Evolutionary conservation across 768 basidiomycete genomes (phyloP).

Genomic region (Tricholoma matsutake): DNA sequence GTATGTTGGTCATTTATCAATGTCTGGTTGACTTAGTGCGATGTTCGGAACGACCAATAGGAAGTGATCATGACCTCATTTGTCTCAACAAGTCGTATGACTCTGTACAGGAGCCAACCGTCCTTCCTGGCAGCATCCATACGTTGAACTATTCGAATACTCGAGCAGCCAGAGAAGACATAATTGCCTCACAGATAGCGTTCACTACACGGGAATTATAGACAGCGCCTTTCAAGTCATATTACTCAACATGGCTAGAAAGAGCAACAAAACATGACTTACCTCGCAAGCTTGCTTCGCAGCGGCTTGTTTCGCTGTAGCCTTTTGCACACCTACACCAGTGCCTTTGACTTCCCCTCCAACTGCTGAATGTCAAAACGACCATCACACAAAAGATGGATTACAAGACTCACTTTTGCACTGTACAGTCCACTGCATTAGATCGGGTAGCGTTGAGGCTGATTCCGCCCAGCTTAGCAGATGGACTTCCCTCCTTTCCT

Average conservation of each 20-base stretch:
- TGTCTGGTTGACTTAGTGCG: too few species aligned
- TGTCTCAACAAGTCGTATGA: not conserved
- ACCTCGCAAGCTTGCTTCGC: slow-evolving; percentile 22
- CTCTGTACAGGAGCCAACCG: not conserved
- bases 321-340: slow-evolving; percentile 16
- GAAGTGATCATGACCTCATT: too few species aligned
- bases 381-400: not conserved
- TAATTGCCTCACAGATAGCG: too few species aligned
- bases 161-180: too few species aligned
- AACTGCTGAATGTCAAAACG: slow-evolving; percentile 6
- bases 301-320: slow-evolving; percentile 16
- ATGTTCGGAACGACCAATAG: too few species aligned
- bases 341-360: slow-evolving; percentile 17
- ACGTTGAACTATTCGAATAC: not conserved
- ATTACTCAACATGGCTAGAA: not conserved
- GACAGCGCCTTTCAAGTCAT: slow-evolving; percentile 6
- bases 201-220: not conserved
- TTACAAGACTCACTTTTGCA: slow-evolving; percentile 15
- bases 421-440: slow-evolving; percentile 16
- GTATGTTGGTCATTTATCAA: too few species aligned
- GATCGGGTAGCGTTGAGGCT: slow-evolving; percentile 4
- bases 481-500: slow-evolving; percentile 15
- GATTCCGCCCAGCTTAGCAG: slow-evolving; percentile 18
- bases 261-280: not conserved
- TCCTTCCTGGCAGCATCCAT: not conserved